Conservation (phyloP, 2,329 filamentous ascomycete species). For the Claviceps maximensis region DNA sequence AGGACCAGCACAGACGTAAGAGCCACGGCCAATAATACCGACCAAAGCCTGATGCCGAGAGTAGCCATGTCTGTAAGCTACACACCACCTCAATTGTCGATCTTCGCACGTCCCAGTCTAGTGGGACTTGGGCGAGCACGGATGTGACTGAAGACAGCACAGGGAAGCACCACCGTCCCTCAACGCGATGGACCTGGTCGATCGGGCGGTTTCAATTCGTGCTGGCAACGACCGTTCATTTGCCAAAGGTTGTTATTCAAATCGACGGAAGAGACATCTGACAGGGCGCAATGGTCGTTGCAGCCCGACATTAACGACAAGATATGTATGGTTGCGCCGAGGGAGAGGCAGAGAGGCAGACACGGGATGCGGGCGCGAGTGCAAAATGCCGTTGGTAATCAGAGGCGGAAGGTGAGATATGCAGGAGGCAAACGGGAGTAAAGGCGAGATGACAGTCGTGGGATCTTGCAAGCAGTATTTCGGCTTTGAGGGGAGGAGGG, state of each 20-base stretch:
- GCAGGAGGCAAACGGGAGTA: background rate
- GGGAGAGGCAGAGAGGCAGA: background rate
- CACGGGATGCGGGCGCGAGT: background rate
- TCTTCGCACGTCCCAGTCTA: background rate
- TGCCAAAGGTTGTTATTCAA: background rate
- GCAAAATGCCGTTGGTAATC: background rate
- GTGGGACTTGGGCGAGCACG: background rate
- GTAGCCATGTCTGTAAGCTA: background rate
- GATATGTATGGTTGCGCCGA: background rate
- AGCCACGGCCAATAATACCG: constrained; percentile 8
- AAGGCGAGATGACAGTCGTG: background rate
- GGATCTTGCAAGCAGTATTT: background rate
- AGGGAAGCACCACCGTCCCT: background rate
- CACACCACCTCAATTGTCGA: background rate
- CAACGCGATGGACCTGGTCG: background rate
- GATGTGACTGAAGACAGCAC: background rate
- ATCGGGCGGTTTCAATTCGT: background rate
- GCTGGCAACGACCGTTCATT: constrained; percentile 3
- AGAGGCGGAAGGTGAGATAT: background rate
- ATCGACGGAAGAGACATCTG: constrained; percentile 4
- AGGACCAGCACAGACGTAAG: constrained; percentile 18
- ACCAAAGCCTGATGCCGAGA: background rate
- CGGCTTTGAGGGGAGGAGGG: background rate
- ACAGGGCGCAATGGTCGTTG: background rate
- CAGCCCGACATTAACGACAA: background rate